Conservation (phyloP, 306 rosid genomes). For the Bauhinia variegata region DNA sequence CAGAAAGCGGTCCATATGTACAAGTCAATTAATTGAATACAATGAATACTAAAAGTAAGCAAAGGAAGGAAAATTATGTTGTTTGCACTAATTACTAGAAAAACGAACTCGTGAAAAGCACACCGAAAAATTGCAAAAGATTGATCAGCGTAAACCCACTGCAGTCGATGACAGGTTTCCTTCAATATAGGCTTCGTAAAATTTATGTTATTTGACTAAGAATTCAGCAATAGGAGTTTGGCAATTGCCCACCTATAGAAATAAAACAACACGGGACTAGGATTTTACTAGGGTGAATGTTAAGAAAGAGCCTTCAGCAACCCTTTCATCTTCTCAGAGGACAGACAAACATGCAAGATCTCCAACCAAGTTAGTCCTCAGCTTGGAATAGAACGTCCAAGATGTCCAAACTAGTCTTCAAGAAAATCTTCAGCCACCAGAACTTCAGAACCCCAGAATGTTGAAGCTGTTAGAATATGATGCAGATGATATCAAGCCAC, state of each 20-base stretch:
- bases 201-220: conserved; percentile 27
- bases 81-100: too few relatives aligned
- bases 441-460: too few relatives aligned
- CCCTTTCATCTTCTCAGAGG: conserved; percentile 36
- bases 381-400: background rate
- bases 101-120: too few relatives aligned
- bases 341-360: conserved; percentile 21
- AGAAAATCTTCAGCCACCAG: conserved; percentile 23
- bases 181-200: conserved; percentile 13
- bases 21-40: too few relatives aligned
- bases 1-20: too few relatives aligned
- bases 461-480: conserved; percentile 20
- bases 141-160: conserved; percentile 6
- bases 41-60: too few relatives aligned
- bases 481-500: too few relatives aligned
- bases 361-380: conserved; percentile 28
- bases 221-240: conserved; percentile 32
- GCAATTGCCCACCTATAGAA: conserved; percentile 18
- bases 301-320: conserved; percentile 11
- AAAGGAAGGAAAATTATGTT: too few relatives aligned
- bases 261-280: conserved; percentile 2
- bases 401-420: conserved; percentile 22
- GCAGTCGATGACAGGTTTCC: background rate
- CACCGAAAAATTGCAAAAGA: conserved; percentile 17
- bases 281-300: background rate